A percentile compares a stretch with the other conserved stretches of the same genome.
Evolutionary conservation across 257 asterid species (phyloP).

Genomic region (Thymus mandschuricus): DNA sequence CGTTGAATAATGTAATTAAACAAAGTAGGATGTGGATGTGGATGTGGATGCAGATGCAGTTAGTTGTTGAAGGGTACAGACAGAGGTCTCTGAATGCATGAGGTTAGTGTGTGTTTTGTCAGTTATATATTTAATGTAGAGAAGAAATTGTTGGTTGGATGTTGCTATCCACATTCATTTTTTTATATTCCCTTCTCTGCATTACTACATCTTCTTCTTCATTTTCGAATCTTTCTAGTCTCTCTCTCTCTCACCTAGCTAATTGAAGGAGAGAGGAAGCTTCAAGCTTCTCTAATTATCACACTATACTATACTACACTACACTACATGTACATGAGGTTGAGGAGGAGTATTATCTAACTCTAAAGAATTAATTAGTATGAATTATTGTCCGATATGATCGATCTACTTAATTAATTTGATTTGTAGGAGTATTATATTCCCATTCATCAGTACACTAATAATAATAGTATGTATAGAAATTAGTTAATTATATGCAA

Average conservation of each 20-base stretch:
- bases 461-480: too few species aligned
- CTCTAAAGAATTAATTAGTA: too few species aligned
- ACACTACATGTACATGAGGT: neutral
- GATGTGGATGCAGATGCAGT: neutral
- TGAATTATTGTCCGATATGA: neutral
- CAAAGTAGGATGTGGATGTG: neutral
- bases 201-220: conserved; percentile 28
- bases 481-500: too few species aligned
- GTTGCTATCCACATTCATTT: conserved; percentile 33
- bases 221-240: conserved; percentile 36
- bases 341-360: too few species aligned
- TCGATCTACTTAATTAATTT: too few species aligned
- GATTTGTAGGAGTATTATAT: too few species aligned
- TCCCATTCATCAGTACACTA: too few species aligned
- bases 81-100: conserved; percentile 28
- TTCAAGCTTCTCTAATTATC: conserved; percentile 27
- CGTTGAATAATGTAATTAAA: neutral
- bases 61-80: conserved; percentile 28
- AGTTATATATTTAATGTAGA: conserved; percentile 40
- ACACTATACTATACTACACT: neutral
- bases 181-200: too few species aligned
- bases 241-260: conserved; percentile 7
- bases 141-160: conserved; percentile 36
- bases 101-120: conserved; percentile 29
- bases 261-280: conserved; percentile 28